phyloP scores from a whole-genome alignment of 306 rosid species.

The Trichosanthes truncata region DNA sequence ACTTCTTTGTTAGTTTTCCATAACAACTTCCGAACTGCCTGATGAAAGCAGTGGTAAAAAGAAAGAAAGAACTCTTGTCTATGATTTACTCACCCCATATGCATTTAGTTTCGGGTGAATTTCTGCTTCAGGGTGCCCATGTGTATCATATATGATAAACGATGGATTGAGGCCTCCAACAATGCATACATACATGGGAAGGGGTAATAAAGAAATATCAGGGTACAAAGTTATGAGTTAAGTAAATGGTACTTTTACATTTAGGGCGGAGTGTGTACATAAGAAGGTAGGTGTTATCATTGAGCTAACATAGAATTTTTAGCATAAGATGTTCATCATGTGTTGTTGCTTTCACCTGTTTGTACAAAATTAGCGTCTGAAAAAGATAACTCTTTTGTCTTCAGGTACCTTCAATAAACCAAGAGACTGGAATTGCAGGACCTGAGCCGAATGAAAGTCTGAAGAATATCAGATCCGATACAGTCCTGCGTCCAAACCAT shows the following conservation, averaged over 20 bases:
- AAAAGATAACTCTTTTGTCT: slow-evolving; percentile 7
- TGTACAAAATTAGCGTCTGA: not conserved
- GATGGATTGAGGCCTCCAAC: not conserved
- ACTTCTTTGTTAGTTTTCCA: slow-evolving; percentile 9
- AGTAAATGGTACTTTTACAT: not conserved
- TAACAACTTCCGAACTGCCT: not conserved
- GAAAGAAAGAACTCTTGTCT: not conserved
- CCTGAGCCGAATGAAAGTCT: slow-evolving; percentile 55
- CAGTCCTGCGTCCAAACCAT: slow-evolving; percentile 45
- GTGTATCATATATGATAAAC: not conserved
- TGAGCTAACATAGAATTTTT: not conserved
- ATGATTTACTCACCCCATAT: not conserved
- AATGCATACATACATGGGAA: not conserved
- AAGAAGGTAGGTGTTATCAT: not conserved
- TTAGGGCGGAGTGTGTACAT: not conserved
- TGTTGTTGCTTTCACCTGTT: not conserved
- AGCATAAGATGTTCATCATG: not conserved
- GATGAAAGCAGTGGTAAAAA: not conserved
- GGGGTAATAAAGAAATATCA: not conserved
- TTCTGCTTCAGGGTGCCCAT: not conserved
- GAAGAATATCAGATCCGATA: slow-evolving; percentile 42
- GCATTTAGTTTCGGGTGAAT: not conserved
- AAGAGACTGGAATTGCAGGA: slow-evolving; percentile 53
- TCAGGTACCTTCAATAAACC: slow-evolving; percentile 67
- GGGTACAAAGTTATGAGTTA: not conserved